Percentiles rank a stretch among this genome's conserved stretches.
phyloP scores from a whole-genome alignment of 768 basidiomycete species.

The Mycena indigotica region DNA sequence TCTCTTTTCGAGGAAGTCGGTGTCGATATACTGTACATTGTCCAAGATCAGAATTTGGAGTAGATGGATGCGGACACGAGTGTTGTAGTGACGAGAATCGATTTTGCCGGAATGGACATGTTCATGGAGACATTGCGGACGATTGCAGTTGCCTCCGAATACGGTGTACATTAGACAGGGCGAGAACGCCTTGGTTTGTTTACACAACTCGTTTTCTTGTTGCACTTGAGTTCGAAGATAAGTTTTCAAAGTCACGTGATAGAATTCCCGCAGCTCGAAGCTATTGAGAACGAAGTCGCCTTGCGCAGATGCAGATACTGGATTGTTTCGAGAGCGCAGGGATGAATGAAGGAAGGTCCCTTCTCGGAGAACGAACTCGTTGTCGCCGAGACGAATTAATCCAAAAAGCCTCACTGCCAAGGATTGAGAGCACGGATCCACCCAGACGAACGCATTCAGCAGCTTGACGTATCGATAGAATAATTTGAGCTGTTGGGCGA shows the following conservation, averaged over 20 bases:
- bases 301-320: background rate
- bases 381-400: conserved; percentile 8
- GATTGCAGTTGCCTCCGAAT: conserved; percentile 33
- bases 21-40: conserved; percentile 23
- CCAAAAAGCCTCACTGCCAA: conserved; percentile 12
- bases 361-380: conserved; percentile 18
- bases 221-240: conserved; percentile 33
- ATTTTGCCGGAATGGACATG: conserved; percentile 36
- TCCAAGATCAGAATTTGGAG: conserved; percentile 54
- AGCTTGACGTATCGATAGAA: conserved; percentile 39
- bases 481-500: conserved; percentile 31
- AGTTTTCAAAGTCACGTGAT: conserved; percentile 28
- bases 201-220: conserved; percentile 37
- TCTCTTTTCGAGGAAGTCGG: conserved; percentile 24
- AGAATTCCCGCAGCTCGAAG: conserved; percentile 25
- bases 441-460: conserved; percentile 6
- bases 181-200: conserved; percentile 33
- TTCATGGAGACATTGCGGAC: conserved; percentile 35
- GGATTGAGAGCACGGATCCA: conserved; percentile 10
- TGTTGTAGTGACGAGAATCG: conserved; percentile 37
- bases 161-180: conserved; percentile 42
- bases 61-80: conserved; percentile 46
- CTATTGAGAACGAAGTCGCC: conserved; percentile 17
- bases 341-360: conserved; percentile 12
- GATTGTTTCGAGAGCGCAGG: background rate